Conservation (phyloP, 2,329 filamentous ascomycete genomes). For the Allantophomopsis cytisporea region DNA sequence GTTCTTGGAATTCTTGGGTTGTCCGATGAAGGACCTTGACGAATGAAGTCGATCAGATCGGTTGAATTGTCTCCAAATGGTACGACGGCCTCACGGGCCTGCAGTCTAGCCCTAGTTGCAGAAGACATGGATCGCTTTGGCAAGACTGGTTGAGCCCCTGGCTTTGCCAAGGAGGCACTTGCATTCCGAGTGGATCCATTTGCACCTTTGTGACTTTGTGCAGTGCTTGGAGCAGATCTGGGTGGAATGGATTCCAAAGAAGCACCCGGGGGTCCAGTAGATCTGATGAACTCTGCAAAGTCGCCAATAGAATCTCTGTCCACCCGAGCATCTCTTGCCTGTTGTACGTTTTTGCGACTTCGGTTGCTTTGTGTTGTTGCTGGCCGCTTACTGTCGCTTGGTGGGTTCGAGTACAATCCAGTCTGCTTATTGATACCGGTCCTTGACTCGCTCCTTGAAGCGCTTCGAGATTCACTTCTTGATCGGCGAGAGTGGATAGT, state of each 20-base stretch:
- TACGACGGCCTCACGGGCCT: slow-evolving; percentile 59
- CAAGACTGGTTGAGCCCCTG: slow-evolving; percentile 5
- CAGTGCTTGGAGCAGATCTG: slow-evolving; percentile 14
- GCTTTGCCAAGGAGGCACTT: slow-evolving; percentile 8
- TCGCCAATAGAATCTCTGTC: slow-evolving; percentile 62
- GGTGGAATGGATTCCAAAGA: slow-evolving; percentile 12
- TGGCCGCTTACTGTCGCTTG: slow-evolving; percentile 1
- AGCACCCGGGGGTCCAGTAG: slow-evolving; percentile 57
- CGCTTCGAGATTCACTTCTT: slow-evolving; percentile 3
- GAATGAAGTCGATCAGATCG: slow-evolving; percentile 91
- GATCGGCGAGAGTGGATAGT: too few relatives aligned
- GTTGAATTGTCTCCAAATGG: slow-evolving; percentile 55
- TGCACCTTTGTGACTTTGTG: slow-evolving; percentile 15
- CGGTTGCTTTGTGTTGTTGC: not conserved
- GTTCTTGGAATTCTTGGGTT: slow-evolving; percentile 65
- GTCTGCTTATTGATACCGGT: slow-evolving; percentile 12
- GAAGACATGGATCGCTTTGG: slow-evolving; percentile 15
- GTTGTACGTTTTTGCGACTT: slow-evolving; percentile 4
- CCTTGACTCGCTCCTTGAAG: slow-evolving; percentile 11
- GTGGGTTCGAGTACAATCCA: slow-evolving; percentile 7
- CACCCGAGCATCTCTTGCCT: slow-evolving; percentile 60
- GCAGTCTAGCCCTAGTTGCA: slow-evolving; percentile 38
- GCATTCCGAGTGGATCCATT: slow-evolving; percentile 14
- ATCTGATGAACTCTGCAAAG: slow-evolving; percentile 81
- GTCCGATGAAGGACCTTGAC: slow-evolving; percentile 60